phyloP scores from a whole-genome alignment of 2,329 filamentous ascomycete species.

The Stachybotrys elegans region DNA sequence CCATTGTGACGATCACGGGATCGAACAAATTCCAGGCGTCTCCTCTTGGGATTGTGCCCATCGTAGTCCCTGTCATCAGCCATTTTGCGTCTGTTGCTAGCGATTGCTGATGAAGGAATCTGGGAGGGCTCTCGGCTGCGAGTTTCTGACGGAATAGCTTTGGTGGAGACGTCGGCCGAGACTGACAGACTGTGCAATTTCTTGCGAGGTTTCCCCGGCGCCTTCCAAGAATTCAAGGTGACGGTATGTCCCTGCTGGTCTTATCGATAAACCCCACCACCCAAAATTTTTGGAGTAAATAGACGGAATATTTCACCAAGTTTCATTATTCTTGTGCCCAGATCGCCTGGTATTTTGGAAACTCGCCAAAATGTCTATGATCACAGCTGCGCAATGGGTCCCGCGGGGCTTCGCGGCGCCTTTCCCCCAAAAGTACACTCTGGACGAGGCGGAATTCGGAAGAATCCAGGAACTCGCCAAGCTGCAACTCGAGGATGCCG shows the following conservation, averaged over 20 bases:
- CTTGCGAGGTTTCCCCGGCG: not conserved
- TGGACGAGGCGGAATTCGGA: constrained; percentile 70
- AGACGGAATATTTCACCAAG: constrained; percentile 4
- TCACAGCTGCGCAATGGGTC: constrained; percentile 72
- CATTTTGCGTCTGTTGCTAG: too few relatives aligned
- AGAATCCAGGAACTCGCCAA: constrained; percentile 71
- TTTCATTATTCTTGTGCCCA: too few relatives aligned
- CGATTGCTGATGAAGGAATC: too few relatives aligned
- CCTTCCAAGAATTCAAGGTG: too few relatives aligned
- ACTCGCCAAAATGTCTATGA: constrained; percentile 66
- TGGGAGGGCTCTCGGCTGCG: too few relatives aligned
- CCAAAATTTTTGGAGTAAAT: constrained; percentile 25
- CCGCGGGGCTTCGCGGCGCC: constrained; percentile 71
- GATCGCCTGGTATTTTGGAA: too few relatives aligned
- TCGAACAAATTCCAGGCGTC: constrained; percentile 28
- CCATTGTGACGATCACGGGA: constrained; percentile 24
- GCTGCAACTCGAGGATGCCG: constrained; percentile 84
- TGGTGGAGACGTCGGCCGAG: not conserved
- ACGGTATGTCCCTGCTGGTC: constrained; percentile 17
- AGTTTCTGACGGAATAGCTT: not conserved
- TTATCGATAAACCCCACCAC: constrained; percentile 37
- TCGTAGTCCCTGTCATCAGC: constrained; percentile 30
- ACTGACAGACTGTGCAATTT: not conserved
- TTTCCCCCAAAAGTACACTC: constrained; percentile 69
- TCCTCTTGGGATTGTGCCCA: constrained; percentile 33